Evolutionary conservation across 805 yeast genomes (phyloP), one percentile per base, ranked within the genome.

Genomic region (Kazachstania taianensis): DNA sequence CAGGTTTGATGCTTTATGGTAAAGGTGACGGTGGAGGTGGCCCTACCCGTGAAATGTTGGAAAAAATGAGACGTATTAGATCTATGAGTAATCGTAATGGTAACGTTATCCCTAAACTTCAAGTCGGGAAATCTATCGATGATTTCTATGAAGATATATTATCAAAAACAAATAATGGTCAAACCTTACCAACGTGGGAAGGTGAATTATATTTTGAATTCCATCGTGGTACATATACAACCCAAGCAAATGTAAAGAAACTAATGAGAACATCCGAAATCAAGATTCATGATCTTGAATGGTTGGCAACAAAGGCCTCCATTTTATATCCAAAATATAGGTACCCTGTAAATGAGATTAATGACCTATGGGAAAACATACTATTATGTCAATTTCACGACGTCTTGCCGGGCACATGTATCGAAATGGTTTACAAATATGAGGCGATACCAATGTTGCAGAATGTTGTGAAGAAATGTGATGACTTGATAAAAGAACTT

Each of bases 1-100:
- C 82, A 7, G 89, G 94, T 0, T 65, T 89, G 48, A 63, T 92
- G 52, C 65, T 86, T 29, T 92, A 73, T 49, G 98, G 98, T 27
- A 78, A 81, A 49, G 98, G 98, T 50, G 98, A 89, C 56, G 98
- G 98, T 49, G 98, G 98, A 42, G 98, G 98, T 44, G 98, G 98
- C 6, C 97, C 98, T 31, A 78, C 84, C 4, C 81, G 82, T 27
- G 94, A 83, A 52, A 87, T 86, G 94, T 51, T 89, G 43, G 97
- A 92, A 54, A 87, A 85, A 55, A 68, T 89, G 52, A 75, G 97
- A 53, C 76, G 97, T 48, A 79, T 89, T 55, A 72, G 97, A 52
- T 96, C 96, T 12, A 58, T 87, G 41, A 72, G 86, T 15, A 81
- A 89, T 51, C 78, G 79, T 5, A 79, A 79, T 10, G 94, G 89